Base-by-base conservation (phyloP, 768 basidiomycete genomes). In the Daedaleopsis nitida region DNA sequence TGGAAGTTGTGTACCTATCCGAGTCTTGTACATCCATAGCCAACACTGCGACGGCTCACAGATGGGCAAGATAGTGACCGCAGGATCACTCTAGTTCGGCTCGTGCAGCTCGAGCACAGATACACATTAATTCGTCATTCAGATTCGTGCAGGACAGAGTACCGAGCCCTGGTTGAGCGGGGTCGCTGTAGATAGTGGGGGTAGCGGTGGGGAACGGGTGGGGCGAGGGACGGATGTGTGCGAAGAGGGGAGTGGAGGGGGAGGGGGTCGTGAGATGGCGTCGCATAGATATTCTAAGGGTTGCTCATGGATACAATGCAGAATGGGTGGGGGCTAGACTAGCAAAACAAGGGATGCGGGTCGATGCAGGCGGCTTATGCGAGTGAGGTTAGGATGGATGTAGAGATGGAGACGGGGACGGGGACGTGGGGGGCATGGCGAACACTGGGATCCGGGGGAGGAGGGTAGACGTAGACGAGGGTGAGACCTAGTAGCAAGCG, bases 271-370 rank as follows among this genome's bases (percentile, higher is more conserved):
- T 54, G 16, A 55, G 23, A n/a, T 5, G 19, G 51, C 54, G 54
- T 55, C 42, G 44, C 19, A 55, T 55, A 43, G 54, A 55, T 55
- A 45, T 21, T 38, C 34, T 37, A 53, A 39, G 19, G 35, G 14
- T 37, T 53, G 52, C 52, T 55, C 54, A 55, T 55, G 42, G 54
- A 55, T 55, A 55, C 54, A 55, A 34, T 53, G 38, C 19, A 38
- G 44, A 23, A n/a, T 21, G 44, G 39, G 42, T 5, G 43, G 23
- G 23, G 24, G 13, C n/a, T 27, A 21, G 21, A 55, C 38, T 55
- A 55, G 54, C 11, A 55, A 55, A 42, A 55, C 54, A 45, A 49
- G 11, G 47, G 14, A 24, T n/a, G 47, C 10, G 47, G 23, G 23
- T 23, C 47, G 21, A 24, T 24, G 23, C 45, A 4, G 47, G 4